These are phyloP conservation scores for Xylariales sp. DNA, from an alignment of 2,329 filamentous ascomycete genomes.

Conservation along the genomic window DNA sequence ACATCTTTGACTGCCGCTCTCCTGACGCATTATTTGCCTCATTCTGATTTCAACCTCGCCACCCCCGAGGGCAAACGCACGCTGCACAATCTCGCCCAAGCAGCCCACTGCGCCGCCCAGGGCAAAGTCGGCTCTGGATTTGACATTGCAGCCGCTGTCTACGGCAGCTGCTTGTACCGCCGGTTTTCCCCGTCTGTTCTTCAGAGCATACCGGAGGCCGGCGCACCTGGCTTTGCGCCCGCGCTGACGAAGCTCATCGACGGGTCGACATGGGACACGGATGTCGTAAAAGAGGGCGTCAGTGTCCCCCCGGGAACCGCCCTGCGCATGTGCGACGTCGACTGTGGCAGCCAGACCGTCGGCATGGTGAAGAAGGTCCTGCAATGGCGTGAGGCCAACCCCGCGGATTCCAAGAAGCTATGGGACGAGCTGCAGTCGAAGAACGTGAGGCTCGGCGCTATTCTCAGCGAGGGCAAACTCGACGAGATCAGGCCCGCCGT, in stretches of 20 bases:
- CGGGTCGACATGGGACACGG: constrained; percentile 78
- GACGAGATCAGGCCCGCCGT: constrained; percentile 60
- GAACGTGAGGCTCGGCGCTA: constrained; percentile 77
- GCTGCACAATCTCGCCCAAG: constrained; percentile 93
- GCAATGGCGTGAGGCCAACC: constrained; percentile 77
- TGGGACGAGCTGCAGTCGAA: constrained; percentile 80
- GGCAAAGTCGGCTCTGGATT: constrained; percentile 97
- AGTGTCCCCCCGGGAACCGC: constrained; percentile 78
- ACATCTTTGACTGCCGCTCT: constrained; percentile 85
- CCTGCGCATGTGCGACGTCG: constrained; percentile 94
- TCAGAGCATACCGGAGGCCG: constrained; percentile 72
- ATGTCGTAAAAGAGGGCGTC: constrained; percentile 76
- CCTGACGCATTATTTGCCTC: constrained; percentile 78
- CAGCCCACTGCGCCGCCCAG: constrained; percentile 93
- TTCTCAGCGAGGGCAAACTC: constrained; percentile 62
- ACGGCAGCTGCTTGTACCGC: constrained; percentile 88
- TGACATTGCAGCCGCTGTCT: constrained; percentile 92
- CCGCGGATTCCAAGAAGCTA: constrained; percentile 71
- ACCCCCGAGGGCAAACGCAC: constrained; percentile 65
- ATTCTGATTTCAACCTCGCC: constrained; percentile 65
- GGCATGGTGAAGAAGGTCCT: constrained; percentile 95
- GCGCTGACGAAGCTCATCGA: constrained; percentile 75
- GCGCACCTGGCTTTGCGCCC: constrained; percentile 72
- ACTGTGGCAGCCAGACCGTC: constrained; percentile 92
- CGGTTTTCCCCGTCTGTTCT: constrained; percentile 90